Evolutionary conservation across 495 filamentous ascomycete genomes (phyloP), one percentile per base, ranked within the genome.

Genomic region (Evansstolkia leycettana): DNA sequence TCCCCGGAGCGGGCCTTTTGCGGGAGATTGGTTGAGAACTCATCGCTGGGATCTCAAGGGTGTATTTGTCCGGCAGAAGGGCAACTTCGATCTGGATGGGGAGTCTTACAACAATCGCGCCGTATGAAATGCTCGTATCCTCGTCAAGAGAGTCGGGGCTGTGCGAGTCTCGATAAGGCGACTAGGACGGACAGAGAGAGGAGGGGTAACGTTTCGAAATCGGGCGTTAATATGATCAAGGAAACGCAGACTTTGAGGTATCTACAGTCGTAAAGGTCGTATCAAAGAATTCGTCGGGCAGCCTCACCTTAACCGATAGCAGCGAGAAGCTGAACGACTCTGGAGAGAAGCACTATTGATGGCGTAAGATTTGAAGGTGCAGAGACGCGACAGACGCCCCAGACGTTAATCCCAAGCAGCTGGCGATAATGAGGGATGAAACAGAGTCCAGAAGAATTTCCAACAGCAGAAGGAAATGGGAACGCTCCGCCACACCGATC

Each of bases 1-100:
- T 56, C 46, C 82, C 84, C 29, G 83, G 78, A 19, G 82, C 80
- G 40, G 82, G 68, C 54, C 84, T 69, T 61, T 89, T 89, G 58
- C 80, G 70, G 33, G 55, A 60, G 17, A 62, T 45, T 32, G 60
- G 52, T 52, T 65, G 64, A 19, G 62, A 60, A 34, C 51, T 55
- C 64, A 66, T 67, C 27, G 39, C 46, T 36, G 38, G 31, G 42
- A 36, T 34, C 33, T 17, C 24, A 29, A 41, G 8, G 35, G 29
- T 39, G 31, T 16, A 29, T 34, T 29, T 18, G 41, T 28, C 33
- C 29, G 24, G 31, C n/a, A 20, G 18, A 28, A 29, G 10, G 5
- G 11, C 13, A n/a, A n/a, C 12, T n/a, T 29, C 27, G 27, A 5
- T 29, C 20, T 23, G 4, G 9, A 23, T 5, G 9, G 20, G 20